Conservation (phyloP, 306 rosid genomes). For the Begonia fuchsioides region DNA sequence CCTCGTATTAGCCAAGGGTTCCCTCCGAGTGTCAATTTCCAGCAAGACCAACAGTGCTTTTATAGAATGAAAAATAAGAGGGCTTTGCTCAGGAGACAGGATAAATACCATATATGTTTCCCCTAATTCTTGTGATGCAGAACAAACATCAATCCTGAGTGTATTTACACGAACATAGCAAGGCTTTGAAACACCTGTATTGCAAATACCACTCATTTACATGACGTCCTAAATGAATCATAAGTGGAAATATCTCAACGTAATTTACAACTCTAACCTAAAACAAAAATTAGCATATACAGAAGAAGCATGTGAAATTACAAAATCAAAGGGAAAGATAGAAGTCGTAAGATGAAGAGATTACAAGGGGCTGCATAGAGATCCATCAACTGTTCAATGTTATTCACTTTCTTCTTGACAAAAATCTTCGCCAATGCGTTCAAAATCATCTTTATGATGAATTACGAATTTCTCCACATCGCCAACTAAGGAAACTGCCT, state of each 20-base stretch:
- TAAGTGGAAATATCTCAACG: not conserved
- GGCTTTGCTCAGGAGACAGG: not conserved
- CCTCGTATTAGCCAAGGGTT: too few relatives aligned
- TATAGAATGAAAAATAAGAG: not conserved
- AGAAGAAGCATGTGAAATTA: too few relatives aligned
- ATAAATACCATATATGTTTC: slow-evolving; percentile 35
- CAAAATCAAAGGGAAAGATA: too few relatives aligned
- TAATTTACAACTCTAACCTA: too few relatives aligned
- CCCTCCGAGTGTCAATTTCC: too few relatives aligned
- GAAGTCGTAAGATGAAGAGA: slow-evolving; percentile 6
- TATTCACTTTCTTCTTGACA: slow-evolving; percentile 37
- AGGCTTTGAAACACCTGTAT: slow-evolving; percentile 54
- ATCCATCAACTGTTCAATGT: slow-evolving; percentile 42
- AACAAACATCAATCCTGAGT: slow-evolving; percentile 55
- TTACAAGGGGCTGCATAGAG: slow-evolving; percentile 44
- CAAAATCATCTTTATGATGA: slow-evolving; percentile 37
- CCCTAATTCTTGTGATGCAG: slow-evolving; percentile 49
- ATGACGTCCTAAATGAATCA: not conserved
- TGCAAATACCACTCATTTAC: slow-evolving; percentile 6
- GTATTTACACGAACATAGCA: slow-evolving; percentile 88
- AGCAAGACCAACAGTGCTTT: too few relatives aligned
- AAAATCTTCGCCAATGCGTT: slow-evolving; percentile 34
- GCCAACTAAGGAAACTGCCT: slow-evolving; percentile 48
- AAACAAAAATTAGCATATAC: too few relatives aligned
- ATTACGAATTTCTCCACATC: slow-evolving; percentile 69